Conservation (phyloP, 176 grass and related monocot genomes). For the Oryza longistaminata region DNA sequence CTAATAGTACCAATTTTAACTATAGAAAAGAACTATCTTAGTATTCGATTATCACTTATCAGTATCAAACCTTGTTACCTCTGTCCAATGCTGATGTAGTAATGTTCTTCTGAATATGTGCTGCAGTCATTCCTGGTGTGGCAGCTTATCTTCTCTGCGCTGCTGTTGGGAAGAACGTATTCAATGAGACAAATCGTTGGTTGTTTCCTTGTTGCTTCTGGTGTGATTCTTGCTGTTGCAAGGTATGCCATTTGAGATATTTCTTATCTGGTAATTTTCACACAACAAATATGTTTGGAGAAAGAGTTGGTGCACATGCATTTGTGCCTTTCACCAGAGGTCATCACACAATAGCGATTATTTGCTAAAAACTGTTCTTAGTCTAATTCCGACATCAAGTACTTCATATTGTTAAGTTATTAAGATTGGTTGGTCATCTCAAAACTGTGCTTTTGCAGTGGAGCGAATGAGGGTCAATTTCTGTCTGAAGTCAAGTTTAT, state of each 20-base stretch:
- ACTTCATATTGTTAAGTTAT: not conserved
- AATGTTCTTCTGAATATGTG: conserved; percentile 23
- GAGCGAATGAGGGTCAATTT: conserved; percentile 50
- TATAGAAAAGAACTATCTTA: not conserved
- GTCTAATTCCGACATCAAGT: not conserved
- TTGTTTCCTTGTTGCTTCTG: conserved; percentile 76
- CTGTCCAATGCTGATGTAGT: not conserved
- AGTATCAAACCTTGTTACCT: not conserved
- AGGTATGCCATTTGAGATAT: conserved; percentile 51
- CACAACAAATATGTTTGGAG: not conserved
- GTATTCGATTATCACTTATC: not conserved
- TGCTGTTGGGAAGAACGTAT: conserved; percentile 73
- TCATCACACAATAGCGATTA: not conserved
- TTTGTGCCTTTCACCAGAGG: not conserved
- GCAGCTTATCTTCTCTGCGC: conserved; percentile 82
- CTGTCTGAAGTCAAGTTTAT: conserved; percentile 67
- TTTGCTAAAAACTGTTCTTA: not conserved
- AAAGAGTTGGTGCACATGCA: not conserved
- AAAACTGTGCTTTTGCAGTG: conserved; percentile 51
- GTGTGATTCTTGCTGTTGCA: conserved; percentile 75
- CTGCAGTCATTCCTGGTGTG: conserved; percentile 95
- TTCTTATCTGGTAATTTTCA: not conserved
- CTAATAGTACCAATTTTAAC: not conserved
- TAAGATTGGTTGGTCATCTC: not conserved
- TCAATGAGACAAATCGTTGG: conserved; percentile 65